Base-by-base conservation (phyloP, 805 yeast genomes). In the Metschnikowia proteae region DNA sequence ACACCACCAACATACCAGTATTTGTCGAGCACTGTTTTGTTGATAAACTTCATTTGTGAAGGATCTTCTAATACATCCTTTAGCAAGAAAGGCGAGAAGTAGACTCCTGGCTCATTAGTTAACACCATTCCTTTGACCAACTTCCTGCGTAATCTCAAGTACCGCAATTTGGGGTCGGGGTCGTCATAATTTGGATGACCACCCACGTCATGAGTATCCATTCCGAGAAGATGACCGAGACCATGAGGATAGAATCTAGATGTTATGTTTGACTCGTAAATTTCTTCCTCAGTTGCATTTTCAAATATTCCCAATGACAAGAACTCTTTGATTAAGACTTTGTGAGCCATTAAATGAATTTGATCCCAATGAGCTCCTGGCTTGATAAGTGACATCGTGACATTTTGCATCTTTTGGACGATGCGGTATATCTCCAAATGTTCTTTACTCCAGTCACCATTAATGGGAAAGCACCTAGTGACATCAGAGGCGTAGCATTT, bases 141-240 rank as follows among this genome's bases (percentile, higher is more conserved):
- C 0, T 69, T 64, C 60, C 98, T 81, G 59, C 98, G 80, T 47
- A 94, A 68, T 63, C 99, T 83, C 61, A 92, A 77, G 63, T 87
- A 89, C 49, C 78, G 71, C 59, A 89, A 77, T 67, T 85, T 75
- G 27, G 87, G 86, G 64, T 94, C 83, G 6, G 86, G 78, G 64
- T 92, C 99, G 3, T 83, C 80, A 64, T 91, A 91, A 65, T 92
- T 83, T 11, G 98, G 82, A 53, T 76, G 62, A 1, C 99, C 98
- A 37, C 88, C 98, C 41, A 89, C 95, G 67, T 92, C 99, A 66
- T 94, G 99, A 3, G 96, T 90, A 63, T 92, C 97, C 85, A 92
- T 76, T 25, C 99, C 99, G 36, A 92, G 69, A 61, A 89, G 73
- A 63, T 92, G 99, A 10, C 99, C 99, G 49, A 94, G 72, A 0